These are phyloP conservation scores for Fraxinus paxiana DNA, from an alignment of 305 asterid species.

Conservation along the genomic window DNA sequence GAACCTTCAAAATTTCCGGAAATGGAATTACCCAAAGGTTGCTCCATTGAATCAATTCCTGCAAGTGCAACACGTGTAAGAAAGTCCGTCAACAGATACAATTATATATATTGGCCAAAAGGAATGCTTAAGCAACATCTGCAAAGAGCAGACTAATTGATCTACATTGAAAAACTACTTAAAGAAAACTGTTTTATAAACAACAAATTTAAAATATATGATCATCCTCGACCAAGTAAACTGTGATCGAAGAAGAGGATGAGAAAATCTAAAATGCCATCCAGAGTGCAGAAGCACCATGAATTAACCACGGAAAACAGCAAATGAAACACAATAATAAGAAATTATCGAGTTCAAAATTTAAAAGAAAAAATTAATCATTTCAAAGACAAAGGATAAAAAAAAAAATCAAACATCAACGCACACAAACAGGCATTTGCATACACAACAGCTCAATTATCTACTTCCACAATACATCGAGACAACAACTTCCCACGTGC, in stretches of 20 bases:
- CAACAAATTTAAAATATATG: not conserved
- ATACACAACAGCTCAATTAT: not conserved
- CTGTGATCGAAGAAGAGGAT: not conserved
- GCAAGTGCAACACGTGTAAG: not conserved
- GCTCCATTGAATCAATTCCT: slow-evolving; percentile 36
- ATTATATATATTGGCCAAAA: not conserved
- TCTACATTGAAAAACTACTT: not conserved
- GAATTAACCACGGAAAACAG: not conserved
- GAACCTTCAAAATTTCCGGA: slow-evolving; percentile 28
- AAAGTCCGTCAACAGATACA: not conserved
- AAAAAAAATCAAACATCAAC: not conserved
- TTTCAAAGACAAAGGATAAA: not conserved
- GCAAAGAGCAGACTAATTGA: not conserved
- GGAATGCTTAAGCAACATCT: not conserved
- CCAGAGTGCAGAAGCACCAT: not conserved
- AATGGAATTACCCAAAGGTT: slow-evolving; percentile 19
- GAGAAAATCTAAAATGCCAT: not conserved
- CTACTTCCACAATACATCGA: not conserved
- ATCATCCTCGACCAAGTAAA: not conserved
- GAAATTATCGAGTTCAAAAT: not conserved
- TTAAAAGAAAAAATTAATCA: not conserved
- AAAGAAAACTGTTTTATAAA: not conserved
- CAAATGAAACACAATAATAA: not conserved
- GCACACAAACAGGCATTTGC: not conserved
- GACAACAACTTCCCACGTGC: not conserved